Percentiles rank a stretch among this genome's conserved stretches.
These are phyloP conservation scores for Pseudognaphalium luteoalbum DNA, from an alignment of 129 eudicot species.

Conservation along the genomic window DNA sequence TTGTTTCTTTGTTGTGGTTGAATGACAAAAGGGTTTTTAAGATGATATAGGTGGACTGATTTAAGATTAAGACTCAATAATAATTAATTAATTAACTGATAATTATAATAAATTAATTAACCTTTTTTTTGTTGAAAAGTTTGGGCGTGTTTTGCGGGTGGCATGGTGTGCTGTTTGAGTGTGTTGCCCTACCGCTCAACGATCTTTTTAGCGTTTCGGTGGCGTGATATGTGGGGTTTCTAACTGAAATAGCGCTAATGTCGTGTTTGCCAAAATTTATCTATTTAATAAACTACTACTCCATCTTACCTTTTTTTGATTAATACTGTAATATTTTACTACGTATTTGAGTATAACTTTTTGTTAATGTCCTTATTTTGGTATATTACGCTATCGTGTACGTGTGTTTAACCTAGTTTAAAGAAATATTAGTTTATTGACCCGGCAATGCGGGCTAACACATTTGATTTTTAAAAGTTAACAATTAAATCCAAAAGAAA, in stretches of 20 bases:
- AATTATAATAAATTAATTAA: not conserved
- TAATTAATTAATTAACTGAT: too few species aligned
- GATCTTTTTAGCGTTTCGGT: constrained; percentile 11
- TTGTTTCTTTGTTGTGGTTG: not conserved
- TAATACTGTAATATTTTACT: too few species aligned
- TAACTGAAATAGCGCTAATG: constrained; percentile 32
- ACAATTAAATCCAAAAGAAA: too few species aligned
- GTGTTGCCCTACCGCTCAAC: constrained; percentile 30
- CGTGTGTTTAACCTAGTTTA: too few species aligned
- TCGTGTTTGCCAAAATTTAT: constrained; percentile 7
- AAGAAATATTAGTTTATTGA: too few species aligned
- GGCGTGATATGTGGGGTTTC: constrained; percentile 37
- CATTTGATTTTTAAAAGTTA: too few species aligned
- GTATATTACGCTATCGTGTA: too few species aligned
- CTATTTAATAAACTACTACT: too few species aligned
- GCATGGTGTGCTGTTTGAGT: constrained; percentile 22
- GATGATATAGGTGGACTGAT: constrained; percentile 1
- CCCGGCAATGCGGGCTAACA: too few species aligned
- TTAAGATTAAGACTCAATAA: not conserved
- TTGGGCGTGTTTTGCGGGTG: constrained; percentile 39
- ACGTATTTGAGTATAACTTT: not conserved
- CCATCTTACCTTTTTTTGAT: too few species aligned
- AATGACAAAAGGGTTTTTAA: constrained; percentile 15
- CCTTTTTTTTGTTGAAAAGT: constrained; percentile 4
- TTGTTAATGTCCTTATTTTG: not conserved